Percentiles rank a stretch among this genome's conserved stretches.
Conservation (phyloP, 345 rosid species). For the Geranium rotundifolium region DNA sequence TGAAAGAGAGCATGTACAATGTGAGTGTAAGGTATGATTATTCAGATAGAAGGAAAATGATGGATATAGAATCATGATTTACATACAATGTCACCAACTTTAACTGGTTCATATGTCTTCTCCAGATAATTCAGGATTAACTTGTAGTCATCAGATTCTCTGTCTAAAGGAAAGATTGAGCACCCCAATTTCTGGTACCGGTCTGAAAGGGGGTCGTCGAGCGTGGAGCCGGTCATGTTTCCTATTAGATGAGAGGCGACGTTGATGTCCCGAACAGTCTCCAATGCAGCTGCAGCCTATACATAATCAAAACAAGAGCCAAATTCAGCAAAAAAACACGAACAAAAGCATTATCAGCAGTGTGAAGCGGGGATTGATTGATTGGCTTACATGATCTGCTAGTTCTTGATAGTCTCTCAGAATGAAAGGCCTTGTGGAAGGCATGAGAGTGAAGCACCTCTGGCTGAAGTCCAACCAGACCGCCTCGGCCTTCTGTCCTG, state of each 20-base stretch:
- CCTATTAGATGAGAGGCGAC: constrained; percentile 65
- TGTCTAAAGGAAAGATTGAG: constrained; percentile 37
- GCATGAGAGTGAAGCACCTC: constrained; percentile 65
- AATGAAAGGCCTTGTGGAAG: constrained; percentile 51
- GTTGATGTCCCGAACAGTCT: constrained; percentile 53
- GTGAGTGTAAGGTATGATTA: neutral
- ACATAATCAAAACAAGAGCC: constrained; percentile 1
- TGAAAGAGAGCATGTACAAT: constrained; percentile 8
- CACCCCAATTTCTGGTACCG: constrained; percentile 46
- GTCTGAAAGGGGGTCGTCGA: constrained; percentile 63
- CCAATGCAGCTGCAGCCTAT: constrained; percentile 55
- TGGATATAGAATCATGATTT: neutral
- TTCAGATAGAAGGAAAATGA: neutral
- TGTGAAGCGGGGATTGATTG: neutral
- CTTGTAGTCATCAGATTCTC: constrained; percentile 63
- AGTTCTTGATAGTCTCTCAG: constrained; percentile 51
- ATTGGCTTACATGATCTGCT: constrained; percentile 50
- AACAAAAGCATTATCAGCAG: neutral
- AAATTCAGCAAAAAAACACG: neutral
- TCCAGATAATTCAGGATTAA: constrained; percentile 56
- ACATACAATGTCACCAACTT: constrained; percentile 55
- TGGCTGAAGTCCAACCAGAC: constrained; percentile 69
- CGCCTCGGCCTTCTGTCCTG: constrained; percentile 44
- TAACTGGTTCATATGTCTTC: constrained; percentile 65
- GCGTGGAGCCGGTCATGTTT: constrained; percentile 52